phyloP scores from a whole-genome alignment of 164 flowering plant species.

The Vitis rotundifolia region DNA sequence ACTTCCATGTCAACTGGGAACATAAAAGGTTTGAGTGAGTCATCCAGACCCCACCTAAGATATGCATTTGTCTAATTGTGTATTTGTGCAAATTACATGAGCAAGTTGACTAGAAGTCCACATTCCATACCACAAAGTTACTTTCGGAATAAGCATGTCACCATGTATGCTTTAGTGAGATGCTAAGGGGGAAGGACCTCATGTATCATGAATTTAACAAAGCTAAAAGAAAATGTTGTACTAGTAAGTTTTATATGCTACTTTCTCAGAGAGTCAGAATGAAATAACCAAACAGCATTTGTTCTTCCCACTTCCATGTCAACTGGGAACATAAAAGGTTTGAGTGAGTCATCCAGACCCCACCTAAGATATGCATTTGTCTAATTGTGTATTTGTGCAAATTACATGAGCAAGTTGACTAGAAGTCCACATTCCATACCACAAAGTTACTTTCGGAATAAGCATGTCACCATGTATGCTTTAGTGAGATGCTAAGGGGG shows the following conservation, averaged over 20 bases:
- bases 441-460: conserved; percentile 4
- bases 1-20: too few relatives aligned
- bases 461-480: neutral
- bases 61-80: neutral
- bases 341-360: too few relatives aligned
- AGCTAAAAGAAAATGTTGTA: too few relatives aligned
- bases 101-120: neutral
- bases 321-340: too few relatives aligned
- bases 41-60: too few relatives aligned
- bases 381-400: neutral
- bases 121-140: conserved; percentile 45
- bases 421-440: conserved; percentile 39
- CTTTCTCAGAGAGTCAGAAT: too few relatives aligned
- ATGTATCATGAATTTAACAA: neutral
- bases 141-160: neutral
- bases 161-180: neutral
- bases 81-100: neutral
- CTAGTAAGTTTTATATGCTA: too few relatives aligned
- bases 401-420: conserved; percentile 3
- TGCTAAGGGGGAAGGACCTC: neutral
- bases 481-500: conserved; percentile 1
- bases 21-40: too few relatives aligned
- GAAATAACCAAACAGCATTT: too few relatives aligned
- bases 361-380: neutral
- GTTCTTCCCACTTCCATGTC: too few relatives aligned